Evolutionary conservation across 2,329 filamentous ascomycete genomes (phyloP), one percentile per base, ranked within the genome.

Genomic region (Botrytis galanthina): DNA sequence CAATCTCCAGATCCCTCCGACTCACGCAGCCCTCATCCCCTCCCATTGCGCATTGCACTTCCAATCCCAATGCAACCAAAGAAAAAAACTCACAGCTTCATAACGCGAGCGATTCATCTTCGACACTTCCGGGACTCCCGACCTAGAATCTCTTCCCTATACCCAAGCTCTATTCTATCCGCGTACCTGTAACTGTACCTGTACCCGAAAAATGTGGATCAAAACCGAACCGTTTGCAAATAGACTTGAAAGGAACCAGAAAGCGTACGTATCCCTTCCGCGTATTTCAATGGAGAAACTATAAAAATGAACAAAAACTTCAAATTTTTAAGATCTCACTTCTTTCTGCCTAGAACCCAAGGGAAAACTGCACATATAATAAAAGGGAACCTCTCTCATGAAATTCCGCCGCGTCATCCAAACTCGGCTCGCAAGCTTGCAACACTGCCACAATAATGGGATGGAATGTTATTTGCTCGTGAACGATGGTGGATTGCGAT

Each of bases 41-140:
- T 42, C 14, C 35, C 37, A 42, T 39, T 26, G 51, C 51, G 14
- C 35, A 42, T 39, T 37, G 22, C 35, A 16, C 35, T 5, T 16
- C 22, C 26, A n/a, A 39, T 16, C 37, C 8, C 48, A 72, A 44
- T 26, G 1, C 35, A 20, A 20, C 26, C 7, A 14, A 59, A 66
- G 42, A 22, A 29, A 72, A 60, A 10, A 51, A 77, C 77, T 71
- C 73, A 79, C 78, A 9, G 75, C 70, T 64, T 80, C 77, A 68
- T 79, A 80, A 51, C 77, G 74, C 57, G 75, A 70, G 4, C 77
- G 74, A 75, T 64, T 78, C 78, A 79, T 79, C 39, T 62, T 59
- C 29, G n/a, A 42, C 42, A 14, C 37, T 46, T n/a, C 42, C 62
- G 2, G 32, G 22, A 35, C 7, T 46, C 8, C 51, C 14, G 14